phyloP scores from a whole-genome alignment of 2,329 filamentous ascomycete genomes.

The Ascosphaera apis region DNA sequence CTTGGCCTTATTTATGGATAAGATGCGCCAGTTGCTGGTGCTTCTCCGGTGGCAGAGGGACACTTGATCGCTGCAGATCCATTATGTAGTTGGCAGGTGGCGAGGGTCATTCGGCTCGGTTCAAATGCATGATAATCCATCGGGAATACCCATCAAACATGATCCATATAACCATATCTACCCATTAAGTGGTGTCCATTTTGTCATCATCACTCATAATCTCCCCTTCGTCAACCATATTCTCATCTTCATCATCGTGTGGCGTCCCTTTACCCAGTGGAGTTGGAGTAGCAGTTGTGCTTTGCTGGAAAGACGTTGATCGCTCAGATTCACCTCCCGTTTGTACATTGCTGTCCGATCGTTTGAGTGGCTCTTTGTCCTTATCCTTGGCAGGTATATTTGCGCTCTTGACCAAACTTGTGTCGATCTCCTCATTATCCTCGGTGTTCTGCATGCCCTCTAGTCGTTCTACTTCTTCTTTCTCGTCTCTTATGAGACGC shows the following conservation, averaged over 20 bases:
- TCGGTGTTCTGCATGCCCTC: constrained; percentile 52
- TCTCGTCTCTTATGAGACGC: constrained; percentile 75
- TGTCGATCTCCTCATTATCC: constrained; percentile 31
- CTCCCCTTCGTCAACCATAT: constrained; percentile 32
- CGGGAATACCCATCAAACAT: no score
- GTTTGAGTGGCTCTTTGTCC: constrained; percentile 18
- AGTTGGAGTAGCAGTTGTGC: constrained; percentile 8
- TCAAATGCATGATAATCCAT: no score
- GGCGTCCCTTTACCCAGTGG: constrained; percentile 15
- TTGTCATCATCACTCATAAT: constrained; percentile 25
- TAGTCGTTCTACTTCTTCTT: constrained; percentile 73
- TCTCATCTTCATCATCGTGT: constrained; percentile 30
- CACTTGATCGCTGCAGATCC: no score
- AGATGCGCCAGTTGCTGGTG: no score
- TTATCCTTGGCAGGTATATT: constrained; percentile 27
- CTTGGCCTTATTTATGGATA: no score
- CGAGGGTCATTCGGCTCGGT: no score
- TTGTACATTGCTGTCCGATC: constrained; percentile 13
- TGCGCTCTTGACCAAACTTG: constrained; percentile 23
- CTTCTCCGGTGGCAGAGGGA: no score
- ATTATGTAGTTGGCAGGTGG: no score
- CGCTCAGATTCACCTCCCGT: constrained; percentile 10
- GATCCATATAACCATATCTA: neutral
- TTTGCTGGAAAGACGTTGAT: constrained; percentile 17
- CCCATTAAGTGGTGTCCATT: constrained; percentile 38